Base-by-base conservation (phyloP, 371 early-diverging fungal genomes). In the Mortierella sp. region DNA sequence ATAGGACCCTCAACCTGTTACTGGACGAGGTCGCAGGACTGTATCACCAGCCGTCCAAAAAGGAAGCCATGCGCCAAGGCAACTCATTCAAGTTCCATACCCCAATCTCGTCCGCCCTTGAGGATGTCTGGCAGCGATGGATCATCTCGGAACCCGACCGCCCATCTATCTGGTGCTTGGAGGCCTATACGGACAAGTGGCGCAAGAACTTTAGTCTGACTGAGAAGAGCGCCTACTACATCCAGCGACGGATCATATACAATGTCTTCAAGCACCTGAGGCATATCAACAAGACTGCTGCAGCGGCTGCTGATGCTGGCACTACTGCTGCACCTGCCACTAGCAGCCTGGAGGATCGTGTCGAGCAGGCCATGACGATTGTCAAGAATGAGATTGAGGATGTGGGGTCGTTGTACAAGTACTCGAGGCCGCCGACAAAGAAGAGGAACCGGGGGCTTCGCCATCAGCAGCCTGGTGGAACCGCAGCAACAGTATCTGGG, bases 81-180 rank as follows among this genome's bases (percentile, higher is more conserved):
- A 31, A 0, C 31, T 31, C 61, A 31, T 61, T 31, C 31, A 31
- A 31, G 34, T 31, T 61, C 34, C 61, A 61, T 31, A 61, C 61
- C 0, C 31, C 61, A 28, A 31, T 61, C 19, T 61, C 61, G 61
- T 61, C 61, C 16, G 31, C 61, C 5, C 31, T 61, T 31, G 61
- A 61, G 34, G 61, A 61, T 31, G 31, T 61, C 34, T 61, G 61
- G 61, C 61, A 61, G 61, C 31, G 61, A 61, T 61, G 61, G 61
- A 16, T 61, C 31, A 19, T 61, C 31, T 61, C 61, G 19, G 61
- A 61, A 31, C 61, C 4, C 16, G 34, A 31, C 61, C 61, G 61
- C 5, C 61, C 61, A 16, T 61, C 61, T 19, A 28, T 61, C 19
- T 61, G 61, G 61, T 61, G 61, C 19, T 16, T 31, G 34, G 61